phyloP scores from a whole-genome alignment of 225 moss, liverwort and hornwort genomes.

The Lunularia cruciata region DNA sequence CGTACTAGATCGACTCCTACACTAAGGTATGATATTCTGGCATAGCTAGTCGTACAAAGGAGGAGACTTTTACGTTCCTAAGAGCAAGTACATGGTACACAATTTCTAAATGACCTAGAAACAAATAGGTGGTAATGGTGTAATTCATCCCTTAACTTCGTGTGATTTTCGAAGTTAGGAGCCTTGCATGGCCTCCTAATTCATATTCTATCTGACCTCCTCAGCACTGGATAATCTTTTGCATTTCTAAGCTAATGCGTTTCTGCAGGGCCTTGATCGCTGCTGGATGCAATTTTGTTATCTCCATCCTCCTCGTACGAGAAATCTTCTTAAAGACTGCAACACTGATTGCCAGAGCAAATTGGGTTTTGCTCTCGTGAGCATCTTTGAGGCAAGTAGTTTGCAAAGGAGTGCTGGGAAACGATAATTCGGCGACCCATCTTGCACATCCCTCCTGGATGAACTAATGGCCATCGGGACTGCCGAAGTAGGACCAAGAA shows the following conservation, averaged over 20 bases:
- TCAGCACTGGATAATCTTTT: not conserved
- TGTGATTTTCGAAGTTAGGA: not conserved
- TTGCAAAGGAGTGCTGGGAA: not conserved
- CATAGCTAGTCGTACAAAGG: not conserved
- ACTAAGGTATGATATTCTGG: not conserved
- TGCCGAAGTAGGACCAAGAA: not conserved
- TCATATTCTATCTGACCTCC: not conserved
- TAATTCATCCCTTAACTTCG: no score
- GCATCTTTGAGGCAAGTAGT: not conserved
- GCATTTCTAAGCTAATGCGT: not conserved
- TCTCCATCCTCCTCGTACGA: not conserved
- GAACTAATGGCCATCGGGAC: not conserved
- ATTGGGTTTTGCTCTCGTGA: not conserved
- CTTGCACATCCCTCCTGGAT: not conserved
- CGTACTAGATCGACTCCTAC: not conserved
- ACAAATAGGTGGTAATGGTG: no score
- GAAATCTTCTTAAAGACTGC: not conserved
- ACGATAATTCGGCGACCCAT: not conserved
- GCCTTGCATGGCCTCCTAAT: no score
- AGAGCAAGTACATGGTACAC: not conserved
- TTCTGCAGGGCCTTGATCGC: not conserved
- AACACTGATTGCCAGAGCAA: not conserved
- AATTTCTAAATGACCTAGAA: no score
- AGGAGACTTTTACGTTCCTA: not conserved
- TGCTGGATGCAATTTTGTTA: conserved; percentile 2